A percentile compares a stretch with the other conserved stretches of the same genome.
Conservation (phyloP, 176 grass and related monocot species). For the Zea luxurians region DNA sequence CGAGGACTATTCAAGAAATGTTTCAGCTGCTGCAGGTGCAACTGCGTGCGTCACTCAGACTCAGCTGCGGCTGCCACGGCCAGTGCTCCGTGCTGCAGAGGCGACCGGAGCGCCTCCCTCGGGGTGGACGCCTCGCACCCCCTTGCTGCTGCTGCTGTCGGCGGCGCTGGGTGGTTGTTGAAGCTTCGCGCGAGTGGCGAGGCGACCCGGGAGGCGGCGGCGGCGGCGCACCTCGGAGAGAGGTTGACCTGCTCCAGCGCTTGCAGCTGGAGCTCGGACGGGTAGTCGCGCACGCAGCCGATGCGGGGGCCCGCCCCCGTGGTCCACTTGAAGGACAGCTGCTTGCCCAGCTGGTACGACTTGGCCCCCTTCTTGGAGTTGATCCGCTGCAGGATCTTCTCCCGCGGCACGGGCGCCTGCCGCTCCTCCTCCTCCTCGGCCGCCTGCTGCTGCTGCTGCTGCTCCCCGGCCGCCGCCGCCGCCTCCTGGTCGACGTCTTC, state of each 20-base stretch:
- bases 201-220: slow-evolving; percentile 38
- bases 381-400: slow-evolving; percentile 70
- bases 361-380: slow-evolving; percentile 85
- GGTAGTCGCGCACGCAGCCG: slow-evolving; percentile 86
- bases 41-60: not conserved
- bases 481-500: too few species aligned
- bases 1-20: not conserved
- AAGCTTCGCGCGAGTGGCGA: slow-evolving; percentile 42
- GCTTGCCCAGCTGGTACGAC: slow-evolving; percentile 80
- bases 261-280: slow-evolving; percentile 70
- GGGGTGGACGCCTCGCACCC: slow-evolving; percentile 33
- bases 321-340: slow-evolving; percentile 72
- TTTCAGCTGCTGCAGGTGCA: not conserved
- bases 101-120: slow-evolving; percentile 36
- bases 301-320: slow-evolving; percentile 77
- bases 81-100: slow-evolving; percentile 34
- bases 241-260: slow-evolving; percentile 80
- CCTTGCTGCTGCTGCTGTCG: not conserved
- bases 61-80: slow-evolving; percentile 21
- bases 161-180: not conserved
- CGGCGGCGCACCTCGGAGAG: slow-evolving; percentile 47
- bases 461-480: too few species aligned
- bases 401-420: slow-evolving; percentile 47
- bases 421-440: slow-evolving; percentile 6
- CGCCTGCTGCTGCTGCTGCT: not conserved